Evolutionary conservation across 1,284 basidiomycete species (phyloP), one percentile per base, ranked within the genome.

Genomic region (Waitea zeae): DNA sequence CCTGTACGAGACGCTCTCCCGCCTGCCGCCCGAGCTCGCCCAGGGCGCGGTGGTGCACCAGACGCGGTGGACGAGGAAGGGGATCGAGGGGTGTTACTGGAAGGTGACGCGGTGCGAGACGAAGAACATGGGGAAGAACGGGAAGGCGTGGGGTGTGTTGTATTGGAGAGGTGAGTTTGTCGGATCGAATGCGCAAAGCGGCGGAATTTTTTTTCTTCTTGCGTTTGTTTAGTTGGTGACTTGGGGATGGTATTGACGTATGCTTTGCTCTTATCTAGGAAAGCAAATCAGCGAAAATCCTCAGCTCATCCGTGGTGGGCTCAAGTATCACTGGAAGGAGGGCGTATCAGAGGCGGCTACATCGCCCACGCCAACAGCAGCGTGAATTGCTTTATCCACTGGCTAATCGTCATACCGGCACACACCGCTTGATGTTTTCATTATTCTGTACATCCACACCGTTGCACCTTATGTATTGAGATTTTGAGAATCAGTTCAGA

Each of bases 71-170:
- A 57, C 57, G 13, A 49, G 56, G 19, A 86, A 83, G 54, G 63
- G 68, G 3, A 75, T 84, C 41, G 45, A 53, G 32, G 62, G 67
- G 19, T 77, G 69, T 38, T 80, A 70, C 47, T 88, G 79, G 78
- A 53, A 69, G 33, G 63, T 88, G 31, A 81, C 78, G 5, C 59
- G 65, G 44, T 65, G 76, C 17, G 56, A 58, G 39, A 64, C 86
- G 44, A 81, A 82, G 52, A 56, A 59, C 28, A 70, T 73, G 43
- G 77, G 79, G n/a, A 59, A 52, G 20, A 72, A 79, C 42, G 83
- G 80, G 3, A 80, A 75, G 47, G 81, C 69, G 9, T 86, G 78
- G 78, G 83, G 83, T 4, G 59, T 62, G 38, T 52, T 83, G 9
- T 62, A 70, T 36, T 87, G 82, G 81, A 70, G 64, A 59, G 80